Conservation (phyloP, 768 basidiomycete genomes). For the Boletus tylopilopsis region DNA sequence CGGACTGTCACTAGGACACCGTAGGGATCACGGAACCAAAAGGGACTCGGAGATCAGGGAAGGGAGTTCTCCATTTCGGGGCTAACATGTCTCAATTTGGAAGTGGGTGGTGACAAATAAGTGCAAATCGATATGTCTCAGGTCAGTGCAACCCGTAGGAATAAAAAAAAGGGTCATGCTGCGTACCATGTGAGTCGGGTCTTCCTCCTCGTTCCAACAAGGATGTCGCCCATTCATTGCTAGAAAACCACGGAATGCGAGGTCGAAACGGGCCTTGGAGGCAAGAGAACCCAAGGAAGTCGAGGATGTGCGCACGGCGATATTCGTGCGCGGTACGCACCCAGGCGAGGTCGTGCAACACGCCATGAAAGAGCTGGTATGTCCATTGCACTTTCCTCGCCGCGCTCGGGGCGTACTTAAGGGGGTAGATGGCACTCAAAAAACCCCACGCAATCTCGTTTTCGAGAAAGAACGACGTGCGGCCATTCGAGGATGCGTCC, state of each 20-base stretch:
- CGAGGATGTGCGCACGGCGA: slow-evolving; percentile 80
- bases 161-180: slow-evolving; percentile 16
- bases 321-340: slow-evolving; percentile 89
- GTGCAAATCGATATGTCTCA: neutral
- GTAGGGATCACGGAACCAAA: no score
- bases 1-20: no score
- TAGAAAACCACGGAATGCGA: slow-evolving; percentile 93
- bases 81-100: neutral
- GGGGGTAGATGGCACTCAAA: slow-evolving; percentile 82
- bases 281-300: slow-evolving; percentile 87
- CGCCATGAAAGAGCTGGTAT: slow-evolving; percentile 87
- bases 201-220: neutral
- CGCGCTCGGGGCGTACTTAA: neutral
- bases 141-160: no score
- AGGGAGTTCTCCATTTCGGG: no score
- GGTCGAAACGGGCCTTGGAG: slow-evolving; percentile 85
- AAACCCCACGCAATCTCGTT: slow-evolving; percentile 89
- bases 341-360: slow-evolving; percentile 74
- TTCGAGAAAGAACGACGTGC: slow-evolving; percentile 87
- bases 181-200: slow-evolving; percentile 28
- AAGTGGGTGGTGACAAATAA: neutral
- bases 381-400: slow-evolving; percentile 21
- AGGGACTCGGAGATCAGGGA: no score
- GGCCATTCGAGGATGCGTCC: slow-evolving; percentile 80
- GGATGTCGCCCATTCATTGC: neutral